These are phyloP conservation scores for Arabis hirsuta DNA, from an alignment of 345 rosid species.

Conservation along the genomic window DNA sequence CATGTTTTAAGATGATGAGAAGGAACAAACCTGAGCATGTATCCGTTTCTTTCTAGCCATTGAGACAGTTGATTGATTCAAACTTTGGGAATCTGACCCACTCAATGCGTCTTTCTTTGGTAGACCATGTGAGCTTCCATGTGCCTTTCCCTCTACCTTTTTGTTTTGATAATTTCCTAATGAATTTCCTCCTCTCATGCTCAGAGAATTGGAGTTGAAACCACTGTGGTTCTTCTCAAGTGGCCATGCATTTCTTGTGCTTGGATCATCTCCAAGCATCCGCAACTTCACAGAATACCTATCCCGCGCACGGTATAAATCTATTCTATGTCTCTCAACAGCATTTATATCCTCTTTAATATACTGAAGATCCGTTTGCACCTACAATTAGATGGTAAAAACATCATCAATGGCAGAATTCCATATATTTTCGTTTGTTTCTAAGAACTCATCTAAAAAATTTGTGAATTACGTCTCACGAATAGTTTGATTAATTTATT, in stretches of 20 bases:
- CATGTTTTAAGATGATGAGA: conserved; percentile 23
- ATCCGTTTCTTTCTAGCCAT: conserved; percentile 87
- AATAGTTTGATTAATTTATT: background rate
- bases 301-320: conserved; percentile 79
- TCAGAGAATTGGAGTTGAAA: conserved; percentile 56
- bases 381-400: conserved; percentile 51
- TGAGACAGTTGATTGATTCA: conserved; percentile 69
- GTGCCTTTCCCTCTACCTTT: conserved; percentile 72
- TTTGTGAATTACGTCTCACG: conserved; percentile 13
- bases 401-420: conserved; percentile 4
- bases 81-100: conserved; percentile 74
- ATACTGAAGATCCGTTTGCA: conserved; percentile 82
- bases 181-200: conserved; percentile 64
- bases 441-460: conserved; percentile 25
- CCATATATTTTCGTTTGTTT: background rate
- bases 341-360: conserved; percentile 88
- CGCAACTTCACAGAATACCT: conserved; percentile 75
- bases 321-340: conserved; percentile 88
- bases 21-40: conserved; percentile 76
- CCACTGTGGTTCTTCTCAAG: conserved; percentile 61
- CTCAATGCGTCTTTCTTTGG: conserved; percentile 70
- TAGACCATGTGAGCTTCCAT: conserved; percentile 67
- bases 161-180: conserved; percentile 59
- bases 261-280: conserved; percentile 85
- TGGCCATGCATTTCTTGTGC: conserved; percentile 65